phyloP scores from a whole-genome alignment of 164 flowering plant genomes.

The Liquidambar formosana region DNA sequence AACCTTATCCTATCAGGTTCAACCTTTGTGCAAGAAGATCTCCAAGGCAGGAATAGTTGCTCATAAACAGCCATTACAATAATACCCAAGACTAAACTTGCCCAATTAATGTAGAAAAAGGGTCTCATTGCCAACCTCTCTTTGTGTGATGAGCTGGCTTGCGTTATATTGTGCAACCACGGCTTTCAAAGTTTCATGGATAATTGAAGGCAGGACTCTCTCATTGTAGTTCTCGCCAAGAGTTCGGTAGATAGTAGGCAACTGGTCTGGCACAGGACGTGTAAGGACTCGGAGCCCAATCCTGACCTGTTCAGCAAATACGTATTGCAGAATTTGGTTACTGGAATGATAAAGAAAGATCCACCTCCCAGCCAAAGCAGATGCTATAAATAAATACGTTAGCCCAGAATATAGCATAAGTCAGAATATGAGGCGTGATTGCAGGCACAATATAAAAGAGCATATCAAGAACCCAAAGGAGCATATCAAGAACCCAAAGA shows the following conservation, averaged over 20 bases:
- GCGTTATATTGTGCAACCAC: slow-evolving; percentile 93
- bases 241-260: slow-evolving; percentile 72
- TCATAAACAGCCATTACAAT: not conserved
- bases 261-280: slow-evolving; percentile 64
- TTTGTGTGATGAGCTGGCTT: slow-evolving; percentile 84
- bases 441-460: too few relatives aligned
- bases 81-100: not conserved
- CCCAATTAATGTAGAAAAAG: not conserved
- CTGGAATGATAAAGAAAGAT: not conserved
- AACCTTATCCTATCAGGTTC: too few relatives aligned
- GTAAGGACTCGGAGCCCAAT: slow-evolving; percentile 90
- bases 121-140: slow-evolving; percentile 77
- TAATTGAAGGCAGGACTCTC: slow-evolving; percentile 78
- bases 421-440: too few relatives aligned
- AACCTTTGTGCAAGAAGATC: too few relatives aligned
- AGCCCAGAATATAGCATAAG: too few relatives aligned
- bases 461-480: too few relatives aligned
- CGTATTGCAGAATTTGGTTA: too few relatives aligned
- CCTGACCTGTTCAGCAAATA: slow-evolving; percentile 62
- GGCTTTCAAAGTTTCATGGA: slow-evolving; percentile 87
- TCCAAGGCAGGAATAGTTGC: too few relatives aligned
- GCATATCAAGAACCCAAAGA: too few relatives aligned
- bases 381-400: too few relatives aligned
- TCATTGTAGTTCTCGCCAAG: slow-evolving; percentile 85
- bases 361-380: too few relatives aligned